Evolutionary conservation across 2,329 filamentous ascomycete genomes (phyloP), one percentile per base, ranked within the genome.

Genomic region (Tolypocladium pustulatum): DNA sequence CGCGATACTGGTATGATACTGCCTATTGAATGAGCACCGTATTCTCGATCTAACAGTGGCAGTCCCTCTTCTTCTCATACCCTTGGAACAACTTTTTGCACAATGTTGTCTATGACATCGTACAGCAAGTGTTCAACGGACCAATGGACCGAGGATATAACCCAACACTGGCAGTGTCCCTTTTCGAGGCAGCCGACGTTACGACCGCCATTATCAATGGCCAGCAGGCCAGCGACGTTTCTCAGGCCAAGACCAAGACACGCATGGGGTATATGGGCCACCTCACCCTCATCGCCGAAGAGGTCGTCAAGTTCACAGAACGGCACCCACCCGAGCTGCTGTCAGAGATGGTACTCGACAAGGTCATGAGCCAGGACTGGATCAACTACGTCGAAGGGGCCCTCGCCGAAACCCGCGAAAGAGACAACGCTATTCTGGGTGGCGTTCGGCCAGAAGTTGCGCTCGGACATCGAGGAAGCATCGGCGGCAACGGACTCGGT

Each of bases 31-130:
- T 52, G 3, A 20, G 30, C 12, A 10, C 49, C 1, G 10, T n/a
- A 15, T 32, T 55, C 46, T 10, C 56, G 20, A 54, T 36, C 56
- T 60, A 59, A 59, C 37, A 13, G 8, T 1, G 7, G 2, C 63
- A 95, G 91, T 90, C 91, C 59, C 97, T 97, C 78, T 99, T 99
- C 76, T 99, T 99, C 78, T 86, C 88, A 60, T 99, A 97, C 68
- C 93, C 94, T 1, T 99, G 94, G 94, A 99, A 99, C 74, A 99
- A 99, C 72, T 99, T 99, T 70, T 81, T 99, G 52, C 94, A 99
- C 75, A 99, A 99, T 69, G 94, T 99, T 51, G 94, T 99, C 54
- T 99, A 99, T 71, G 94, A 99, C 72, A 92, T 99, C 68, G 90
- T 99, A 51, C 94, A 99, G 72, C 94, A 99, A 76, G 94, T 99